Conservation (phyloP, 164 flowering plant genomes). For the Dillenia suffruticosa region DNA sequence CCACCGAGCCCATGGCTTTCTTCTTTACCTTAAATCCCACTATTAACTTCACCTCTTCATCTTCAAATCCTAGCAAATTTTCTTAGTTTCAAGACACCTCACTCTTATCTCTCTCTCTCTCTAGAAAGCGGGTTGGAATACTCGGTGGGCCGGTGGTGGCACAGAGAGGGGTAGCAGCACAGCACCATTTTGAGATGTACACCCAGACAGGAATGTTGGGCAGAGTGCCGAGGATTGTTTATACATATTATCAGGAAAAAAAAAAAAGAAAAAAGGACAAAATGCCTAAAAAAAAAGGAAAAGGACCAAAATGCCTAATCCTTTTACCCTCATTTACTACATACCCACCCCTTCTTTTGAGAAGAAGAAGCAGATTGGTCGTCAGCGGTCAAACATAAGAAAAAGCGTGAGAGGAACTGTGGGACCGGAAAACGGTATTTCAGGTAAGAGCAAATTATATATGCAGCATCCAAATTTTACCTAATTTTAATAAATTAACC, state of each 20-base stretch:
- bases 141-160: neutral
- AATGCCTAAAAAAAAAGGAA: too few species aligned
- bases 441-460: too few species aligned
- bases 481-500: too few species aligned
- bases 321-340: too few species aligned
- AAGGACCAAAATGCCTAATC: too few species aligned
- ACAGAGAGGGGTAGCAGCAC: conserved; percentile 2
- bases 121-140: neutral
- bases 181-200: conserved; percentile 5
- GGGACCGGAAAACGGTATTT: too few species aligned
- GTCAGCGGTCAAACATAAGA: too few species aligned
- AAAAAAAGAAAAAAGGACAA: too few species aligned
- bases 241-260: neutral
- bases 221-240: conserved; percentile 28
- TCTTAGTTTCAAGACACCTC: conserved; percentile 1
- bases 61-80: neutral
- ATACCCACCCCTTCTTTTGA: too few species aligned
- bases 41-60: neutral
- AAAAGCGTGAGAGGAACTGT: too few species aligned
- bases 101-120: conserved; percentile 2
- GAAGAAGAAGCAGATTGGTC: too few species aligned
- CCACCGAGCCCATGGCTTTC: neutral
- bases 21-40: neutral
- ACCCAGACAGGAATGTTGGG: conserved; percentile 23
- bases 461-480: too few species aligned